Evolutionary conservation across 148 eudicot species (phyloP).

Genomic region (Arctostaphylos glauca): DNA sequence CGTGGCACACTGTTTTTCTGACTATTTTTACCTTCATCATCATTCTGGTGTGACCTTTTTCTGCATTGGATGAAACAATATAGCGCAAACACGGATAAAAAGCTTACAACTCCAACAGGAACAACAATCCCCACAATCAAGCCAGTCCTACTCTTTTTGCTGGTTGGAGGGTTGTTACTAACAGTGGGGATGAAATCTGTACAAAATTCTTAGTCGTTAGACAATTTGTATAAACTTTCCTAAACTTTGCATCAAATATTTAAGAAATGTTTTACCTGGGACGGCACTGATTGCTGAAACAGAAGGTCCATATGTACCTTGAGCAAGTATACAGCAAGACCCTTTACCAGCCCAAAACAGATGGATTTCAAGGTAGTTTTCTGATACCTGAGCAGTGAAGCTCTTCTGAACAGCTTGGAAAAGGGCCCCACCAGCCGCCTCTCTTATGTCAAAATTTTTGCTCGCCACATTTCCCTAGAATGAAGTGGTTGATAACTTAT

Average conservation of each 20-base stretch:
- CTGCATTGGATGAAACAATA: conserved; percentile 42
- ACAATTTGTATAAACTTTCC: background rate
- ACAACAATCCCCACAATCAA: conserved; percentile 65
- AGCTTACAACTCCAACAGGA: conserved; percentile 37
- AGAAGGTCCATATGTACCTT: conserved; percentile 72
- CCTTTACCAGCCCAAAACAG: conserved; percentile 97
- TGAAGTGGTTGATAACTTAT: background rate
- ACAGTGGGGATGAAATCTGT: conserved; percentile 72
- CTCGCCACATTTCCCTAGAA: conserved; percentile 50
- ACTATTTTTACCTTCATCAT: conserved; percentile 58
- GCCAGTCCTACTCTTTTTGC: conserved; percentile 41
- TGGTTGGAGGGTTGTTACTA: conserved; percentile 39
- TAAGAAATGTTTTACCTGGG: conserved; percentile 44
- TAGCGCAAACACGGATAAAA: conserved; percentile 36
- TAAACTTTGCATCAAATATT: background rate
- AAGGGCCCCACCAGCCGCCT: conserved; percentile 56
- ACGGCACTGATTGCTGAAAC: conserved; percentile 78
- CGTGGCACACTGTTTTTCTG: background rate
- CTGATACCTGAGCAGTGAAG: conserved; percentile 47
- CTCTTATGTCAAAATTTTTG: conserved; percentile 66
- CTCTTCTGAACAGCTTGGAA: conserved; percentile 41
- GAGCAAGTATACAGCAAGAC: conserved; percentile 69
- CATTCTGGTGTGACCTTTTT: conserved; percentile 28
- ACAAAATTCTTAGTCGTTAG: conserved; percentile 17
- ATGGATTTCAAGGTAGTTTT: conserved; percentile 78